Percentiles rank a stretch among this genome's conserved stretches.
These are phyloP conservation scores for Vairimorpha apis DNA, from an alignment of 371 early-diverging fungal genomes.

Conservation along the genomic window DNA sequence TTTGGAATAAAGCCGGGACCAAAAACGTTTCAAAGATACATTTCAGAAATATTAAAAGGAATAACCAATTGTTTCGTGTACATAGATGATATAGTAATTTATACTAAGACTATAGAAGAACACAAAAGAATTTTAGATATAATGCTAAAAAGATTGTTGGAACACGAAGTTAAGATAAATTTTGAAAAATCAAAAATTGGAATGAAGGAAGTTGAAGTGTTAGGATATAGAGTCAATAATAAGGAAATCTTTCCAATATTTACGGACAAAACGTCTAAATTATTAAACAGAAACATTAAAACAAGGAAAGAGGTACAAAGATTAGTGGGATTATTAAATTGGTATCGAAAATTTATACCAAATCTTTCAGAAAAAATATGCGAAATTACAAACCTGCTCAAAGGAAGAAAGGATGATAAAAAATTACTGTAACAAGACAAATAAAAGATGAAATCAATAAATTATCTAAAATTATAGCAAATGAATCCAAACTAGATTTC, in stretches of 20 bases:
- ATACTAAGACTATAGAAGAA: slow-evolving; percentile 18
- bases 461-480: not conserved
- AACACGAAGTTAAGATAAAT: slow-evolving; percentile 18
- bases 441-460: not conserved
- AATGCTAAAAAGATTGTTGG: slow-evolving; percentile 13
- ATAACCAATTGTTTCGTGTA: not conserved
- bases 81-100: slow-evolving; percentile 44
- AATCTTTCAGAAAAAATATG: not conserved
- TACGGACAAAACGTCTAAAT: not conserved
- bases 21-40: slow-evolving; percentile 22
- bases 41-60: slow-evolving; percentile 4
- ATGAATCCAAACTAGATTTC: not conserved
- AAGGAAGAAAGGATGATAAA: not conserved
- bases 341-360: not conserved
- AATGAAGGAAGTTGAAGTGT: not conserved
- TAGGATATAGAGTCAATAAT: slow-evolving; percentile 7
- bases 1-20: slow-evolving; percentile 29
- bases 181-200: slow-evolving; percentile 15
- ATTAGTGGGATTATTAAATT: not conserved
- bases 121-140: slow-evolving; percentile 23
- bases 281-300: not conserved
- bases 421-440: too few relatives aligned
- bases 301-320: slow-evolving; percentile 8
- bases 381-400: not conserved
- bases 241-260: slow-evolving; percentile 1